Evolutionary conservation across 495 filamentous ascomycete genomes (phyloP), one percentile per base, ranked within the genome.

Genomic region (Tuber indicum): DNA sequence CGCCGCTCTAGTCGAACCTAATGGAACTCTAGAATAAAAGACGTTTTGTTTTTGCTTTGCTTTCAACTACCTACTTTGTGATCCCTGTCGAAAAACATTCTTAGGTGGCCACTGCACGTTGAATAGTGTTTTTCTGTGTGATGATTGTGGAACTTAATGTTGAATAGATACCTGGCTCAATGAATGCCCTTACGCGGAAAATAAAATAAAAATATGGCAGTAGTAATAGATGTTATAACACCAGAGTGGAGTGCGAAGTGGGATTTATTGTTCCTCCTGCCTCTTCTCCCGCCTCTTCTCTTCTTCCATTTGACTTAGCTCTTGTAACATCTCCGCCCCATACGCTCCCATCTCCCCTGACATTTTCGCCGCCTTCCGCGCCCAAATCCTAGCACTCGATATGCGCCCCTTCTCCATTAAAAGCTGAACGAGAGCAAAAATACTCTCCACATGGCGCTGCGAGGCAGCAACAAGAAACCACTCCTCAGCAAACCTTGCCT

Each of bases 391-490:
- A 26, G 78, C 78, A 39, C 43, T 45, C 32, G 46, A 9, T 26
- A 76, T 71, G 43, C 72, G 71, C 17, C 74, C 74, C 43, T 66
- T 49, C 16, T 32, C 46, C 44, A 47, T 76, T 42, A 80, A 72
- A 2, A 80, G 73, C 19, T 32, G 73, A 23, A 74, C 77, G n/a
- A 80, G 69, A 45, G 73, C 76, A 16, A 80, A 19, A 44, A 74
- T 72, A 44, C 78, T 80, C 6, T 62, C 74, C 32, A 74, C 58
- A 21, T 76, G 79, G n/a, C 78, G 44, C 43, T 81, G 78, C 12
- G 74, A 75, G 41, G 78, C 79, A 6, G 79, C 79, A 72, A 84
- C n/a, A 17, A 75, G 74, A n/a, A 78, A 75, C 72, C 78, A 78
- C 76, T 84, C 77, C 52, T 75, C 47, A 42, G 74, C 72, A 43